Percentiles rank a stretch among this genome's conserved stretches.
phyloP scores from a whole-genome alignment of 352 stramenopile species.

The Pythium dissotocum region DNA sequence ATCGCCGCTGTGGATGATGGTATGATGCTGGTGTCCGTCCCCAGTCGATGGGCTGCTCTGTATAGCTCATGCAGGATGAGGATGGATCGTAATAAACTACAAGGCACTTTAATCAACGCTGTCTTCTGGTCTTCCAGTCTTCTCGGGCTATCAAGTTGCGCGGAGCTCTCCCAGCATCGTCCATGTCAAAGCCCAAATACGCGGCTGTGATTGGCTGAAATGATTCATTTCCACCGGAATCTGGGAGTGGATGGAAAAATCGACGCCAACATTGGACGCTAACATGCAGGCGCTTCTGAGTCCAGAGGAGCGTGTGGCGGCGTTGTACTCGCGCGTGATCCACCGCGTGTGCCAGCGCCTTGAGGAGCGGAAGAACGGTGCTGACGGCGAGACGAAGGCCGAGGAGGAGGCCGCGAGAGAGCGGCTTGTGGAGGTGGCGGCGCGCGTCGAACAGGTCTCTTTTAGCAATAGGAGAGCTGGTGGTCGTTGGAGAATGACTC shows the following conservation, averaged over 20 bases:
- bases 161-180: not conserved
- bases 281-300: not conserved
- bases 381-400: conserved; percentile 15
- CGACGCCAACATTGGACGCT: not conserved
- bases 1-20: not conserved
- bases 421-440: not conserved
- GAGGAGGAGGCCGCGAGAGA: conserved; percentile 34
- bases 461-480: not conserved
- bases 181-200: not conserved
- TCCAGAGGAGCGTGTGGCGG: conserved; percentile 34
- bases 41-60: not conserved
- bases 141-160: not conserved
- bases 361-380: conserved; percentile 29
- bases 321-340: conserved; percentile 64
- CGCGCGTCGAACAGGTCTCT: conserved; percentile 15
- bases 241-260: not conserved
- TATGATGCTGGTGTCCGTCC: not conserved
- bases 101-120: not conserved
- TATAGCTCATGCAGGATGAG: not conserved
- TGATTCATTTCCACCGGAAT: not conserved
- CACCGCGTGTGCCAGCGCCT: conserved; percentile 54
- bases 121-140: no score
- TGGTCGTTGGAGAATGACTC: not conserved
- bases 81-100: conserved; percentile 9
- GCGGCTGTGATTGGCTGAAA: conserved; percentile 14